Conservation (phyloP, 163 green algal genomes). For the Prototheca stagnorum region DNA sequence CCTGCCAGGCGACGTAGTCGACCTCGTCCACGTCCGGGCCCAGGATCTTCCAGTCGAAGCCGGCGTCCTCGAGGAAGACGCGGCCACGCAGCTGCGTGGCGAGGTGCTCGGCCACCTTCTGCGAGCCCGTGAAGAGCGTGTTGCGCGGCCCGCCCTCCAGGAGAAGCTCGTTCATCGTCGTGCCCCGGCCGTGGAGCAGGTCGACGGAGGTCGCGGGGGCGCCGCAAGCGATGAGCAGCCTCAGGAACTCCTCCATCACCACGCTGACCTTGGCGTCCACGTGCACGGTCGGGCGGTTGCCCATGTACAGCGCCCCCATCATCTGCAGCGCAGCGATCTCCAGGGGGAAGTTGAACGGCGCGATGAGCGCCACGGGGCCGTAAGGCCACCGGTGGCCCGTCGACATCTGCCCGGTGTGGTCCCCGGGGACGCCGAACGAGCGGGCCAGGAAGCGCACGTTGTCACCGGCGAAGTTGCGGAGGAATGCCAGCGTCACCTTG, state of each 20-base stretch:
- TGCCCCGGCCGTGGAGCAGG: constrained; percentile 63
- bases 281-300: constrained; percentile 89
- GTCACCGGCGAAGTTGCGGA: constrained; percentile 93
- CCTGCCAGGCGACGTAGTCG: constrained; percentile 77
- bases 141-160: constrained; percentile 35
- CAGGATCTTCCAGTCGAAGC: constrained; percentile 98
- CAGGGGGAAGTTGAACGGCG: constrained; percentile 98
- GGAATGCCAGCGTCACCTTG: constrained; percentile 71
- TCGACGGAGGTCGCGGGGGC: constrained; percentile 76
- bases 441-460: constrained; percentile 80
- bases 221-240: constrained; percentile 79
- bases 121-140: constrained; percentile 87
- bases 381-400: constrained; percentile 82
- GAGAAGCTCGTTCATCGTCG: constrained; percentile 51
- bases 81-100: constrained; percentile 45
- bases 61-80: constrained; percentile 87
- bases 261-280: constrained; percentile 81
- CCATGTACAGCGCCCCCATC: constrained; percentile 95
- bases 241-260: constrained; percentile 85
- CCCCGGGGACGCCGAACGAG: constrained; percentile 69
- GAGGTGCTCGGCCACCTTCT: constrained; percentile 56
- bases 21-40: constrained; percentile 73
- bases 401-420: constrained; percentile 79
- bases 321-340: constrained; percentile 90
- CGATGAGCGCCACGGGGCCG: constrained; percentile 81